Conservation (phyloP, 495 filamentous ascomycete species). For the Niebla homalea region DNA sequence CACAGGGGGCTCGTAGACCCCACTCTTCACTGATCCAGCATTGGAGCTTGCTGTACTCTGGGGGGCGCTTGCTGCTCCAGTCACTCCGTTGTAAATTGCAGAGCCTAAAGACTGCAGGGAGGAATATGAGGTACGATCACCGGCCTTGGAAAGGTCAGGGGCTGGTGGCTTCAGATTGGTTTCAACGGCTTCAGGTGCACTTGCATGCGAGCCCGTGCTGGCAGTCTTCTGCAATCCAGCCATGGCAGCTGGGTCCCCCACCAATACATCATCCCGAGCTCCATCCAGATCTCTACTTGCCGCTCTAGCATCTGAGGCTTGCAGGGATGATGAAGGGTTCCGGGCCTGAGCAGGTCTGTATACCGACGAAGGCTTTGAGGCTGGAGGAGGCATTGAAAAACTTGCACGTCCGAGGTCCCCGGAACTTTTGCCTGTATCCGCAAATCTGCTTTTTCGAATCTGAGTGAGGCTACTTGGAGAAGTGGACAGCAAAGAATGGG, state of each 20-base stretch:
- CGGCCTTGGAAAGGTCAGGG: conserved; percentile 32
- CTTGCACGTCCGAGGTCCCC: conserved; percentile 40
- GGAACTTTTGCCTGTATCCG: conserved; percentile 35
- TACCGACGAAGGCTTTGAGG: conserved; percentile 16
- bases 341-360: neutral
- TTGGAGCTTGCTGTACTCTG: conserved; percentile 29
- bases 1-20: conserved; percentile 3
- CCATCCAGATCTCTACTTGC: neutral
- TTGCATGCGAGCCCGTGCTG: conserved; percentile 7
- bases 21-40: conserved; percentile 21
- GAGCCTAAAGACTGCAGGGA: conserved; percentile 53
- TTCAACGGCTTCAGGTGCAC: conserved; percentile 26
- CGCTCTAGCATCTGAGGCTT: neutral
- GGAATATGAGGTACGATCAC: conserved; percentile 50
- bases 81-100: conserved; percentile 18
- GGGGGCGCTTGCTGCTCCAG: conserved; percentile 14
- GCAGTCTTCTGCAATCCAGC: conserved; percentile 14
- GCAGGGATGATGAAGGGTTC: neutral
- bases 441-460: conserved; percentile 39
- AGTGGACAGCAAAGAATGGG: conserved; percentile 23
- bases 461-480: conserved; percentile 23
- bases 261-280: too few species aligned
- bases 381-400: conserved; percentile 47
- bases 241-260: neutral
- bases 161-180: conserved; percentile 27